Evolutionary conservation across 2,329 filamentous ascomycete genomes (phyloP).

Genomic region (Verticillium alfalfae): DNA sequence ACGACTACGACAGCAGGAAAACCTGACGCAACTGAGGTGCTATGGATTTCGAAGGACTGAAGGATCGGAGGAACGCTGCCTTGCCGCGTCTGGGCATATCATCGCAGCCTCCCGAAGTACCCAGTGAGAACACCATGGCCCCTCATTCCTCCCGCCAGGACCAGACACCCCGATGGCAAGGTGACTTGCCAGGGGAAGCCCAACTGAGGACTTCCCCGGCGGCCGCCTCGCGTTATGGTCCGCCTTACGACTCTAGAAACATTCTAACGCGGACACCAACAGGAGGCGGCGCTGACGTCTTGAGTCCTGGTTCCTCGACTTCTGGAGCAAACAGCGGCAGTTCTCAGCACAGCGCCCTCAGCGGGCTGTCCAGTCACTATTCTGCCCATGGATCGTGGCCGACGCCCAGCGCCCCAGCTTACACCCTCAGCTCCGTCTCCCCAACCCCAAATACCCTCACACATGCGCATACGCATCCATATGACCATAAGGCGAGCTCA

Average conservation of each 20-base stretch:
- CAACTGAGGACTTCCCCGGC: slow-evolving; percentile 8
- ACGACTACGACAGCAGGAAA: background rate
- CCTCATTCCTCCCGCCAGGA: background rate
- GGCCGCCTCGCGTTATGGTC: slow-evolving; percentile 23
- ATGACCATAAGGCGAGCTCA: slow-evolving; percentile 5
- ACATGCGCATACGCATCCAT: slow-evolving; percentile 4
- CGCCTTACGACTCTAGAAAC: slow-evolving; percentile 17
- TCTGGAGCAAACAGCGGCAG: slow-evolving; percentile 57
- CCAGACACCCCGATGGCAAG: background rate
- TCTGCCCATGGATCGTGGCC: slow-evolving; percentile 52
- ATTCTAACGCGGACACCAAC: background rate
- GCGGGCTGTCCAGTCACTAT: slow-evolving; percentile 41
- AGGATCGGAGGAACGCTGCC: background rate
- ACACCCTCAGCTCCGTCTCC: slow-evolving; percentile 45
- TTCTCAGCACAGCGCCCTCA: slow-evolving; percentile 29
- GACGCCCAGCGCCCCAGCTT: slow-evolving; percentile 37
- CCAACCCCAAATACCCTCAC: slow-evolving; percentile 25
- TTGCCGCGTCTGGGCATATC: background rate
- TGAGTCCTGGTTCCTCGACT: slow-evolving; percentile 57
- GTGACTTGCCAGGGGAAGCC: slow-evolving; percentile 14
- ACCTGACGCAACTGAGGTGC: background rate
- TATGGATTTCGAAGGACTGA: background rate
- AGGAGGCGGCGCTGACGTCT: slow-evolving; percentile 51
- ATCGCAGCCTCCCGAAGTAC: background rate
- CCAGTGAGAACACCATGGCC: background rate